Evolutionary conservation across 441 rosid genomes (phyloP).

Genomic region (Mallotus repandus): DNA sequence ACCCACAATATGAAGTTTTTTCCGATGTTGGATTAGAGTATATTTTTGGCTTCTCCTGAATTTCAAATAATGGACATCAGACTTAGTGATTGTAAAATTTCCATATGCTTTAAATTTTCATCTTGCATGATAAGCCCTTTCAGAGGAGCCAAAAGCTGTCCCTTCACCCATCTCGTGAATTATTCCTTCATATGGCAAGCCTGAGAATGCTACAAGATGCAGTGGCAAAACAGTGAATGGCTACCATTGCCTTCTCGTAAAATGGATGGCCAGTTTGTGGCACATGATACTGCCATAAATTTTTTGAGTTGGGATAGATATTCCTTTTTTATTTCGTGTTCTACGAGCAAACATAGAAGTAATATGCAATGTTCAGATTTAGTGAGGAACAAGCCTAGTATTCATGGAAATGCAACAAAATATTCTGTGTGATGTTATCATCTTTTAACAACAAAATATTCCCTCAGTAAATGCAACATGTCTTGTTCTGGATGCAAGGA

Average conservation of each 20-base stretch:
- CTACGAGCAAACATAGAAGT: too few relatives aligned
- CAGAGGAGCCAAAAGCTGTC: not conserved
- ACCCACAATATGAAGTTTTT: not conserved
- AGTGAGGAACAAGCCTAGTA: not conserved
- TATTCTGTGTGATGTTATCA: too few relatives aligned
- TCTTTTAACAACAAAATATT: not conserved
- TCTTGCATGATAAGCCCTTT: not conserved
- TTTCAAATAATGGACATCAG: not conserved
- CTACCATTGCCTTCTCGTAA: not conserved
- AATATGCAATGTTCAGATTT: not conserved
- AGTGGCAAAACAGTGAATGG: not conserved
- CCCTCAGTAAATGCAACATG: not conserved
- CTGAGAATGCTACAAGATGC: not conserved
- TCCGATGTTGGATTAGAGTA: not conserved
- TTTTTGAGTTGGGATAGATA: not conserved
- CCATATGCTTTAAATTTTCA: not conserved
- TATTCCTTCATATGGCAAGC: not conserved
- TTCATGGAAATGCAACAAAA: too few relatives aligned
- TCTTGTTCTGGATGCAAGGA: not conserved
- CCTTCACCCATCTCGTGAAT: not conserved
- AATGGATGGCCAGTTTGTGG: not conserved
- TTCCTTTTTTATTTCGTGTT: not conserved
- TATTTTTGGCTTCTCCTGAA: not conserved
- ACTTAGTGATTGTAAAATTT: not conserved
- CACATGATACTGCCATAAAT: not conserved